A percentile compares a stretch with the other conserved stretches of the same genome.
Evolutionary conservation across 768 basidiomycete genomes (phyloP).

Genomic region (Lactifluus pinguis): DNA sequence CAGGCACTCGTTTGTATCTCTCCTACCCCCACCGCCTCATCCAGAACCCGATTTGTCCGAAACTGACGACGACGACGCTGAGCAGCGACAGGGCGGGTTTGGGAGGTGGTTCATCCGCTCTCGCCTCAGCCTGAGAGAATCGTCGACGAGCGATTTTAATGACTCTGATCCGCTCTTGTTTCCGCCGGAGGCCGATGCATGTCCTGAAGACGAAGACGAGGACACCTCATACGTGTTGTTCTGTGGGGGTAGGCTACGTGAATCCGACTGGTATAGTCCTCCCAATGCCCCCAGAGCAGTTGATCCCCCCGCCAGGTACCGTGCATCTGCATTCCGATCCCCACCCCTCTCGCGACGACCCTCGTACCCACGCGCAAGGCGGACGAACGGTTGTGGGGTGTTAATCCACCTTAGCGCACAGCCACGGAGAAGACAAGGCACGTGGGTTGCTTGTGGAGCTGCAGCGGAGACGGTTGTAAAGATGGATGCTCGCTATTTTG

Average conservation of each 20-base stretch:
- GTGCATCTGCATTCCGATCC: constrained; percentile 22
- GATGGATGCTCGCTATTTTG: constrained; percentile 52
- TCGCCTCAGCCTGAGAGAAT: constrained; percentile 7
- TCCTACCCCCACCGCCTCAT: not conserved
- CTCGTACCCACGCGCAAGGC: constrained; percentile 19
- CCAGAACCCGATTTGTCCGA: constrained; percentile 10
- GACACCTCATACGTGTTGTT: constrained; percentile 31
- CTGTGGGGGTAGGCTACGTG: constrained; percentile 28
- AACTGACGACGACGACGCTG: constrained; percentile 8
- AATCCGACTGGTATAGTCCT: constrained; percentile 14
- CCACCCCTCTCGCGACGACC: constrained; percentile 13
- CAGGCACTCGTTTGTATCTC: not conserved
- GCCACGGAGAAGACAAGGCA: constrained; percentile 40
- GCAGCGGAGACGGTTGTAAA: constrained; percentile 47
- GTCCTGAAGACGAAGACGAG: constrained; percentile 23
- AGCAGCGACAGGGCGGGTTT: constrained; percentile 6
- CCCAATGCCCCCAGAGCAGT: constrained; percentile 19
- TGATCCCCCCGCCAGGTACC: constrained; percentile 26
- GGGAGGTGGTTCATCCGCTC: constrained; percentile 11
- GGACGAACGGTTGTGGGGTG: constrained; percentile 54
- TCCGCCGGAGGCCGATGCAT: constrained; percentile 6
- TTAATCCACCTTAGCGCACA: constrained; percentile 48
- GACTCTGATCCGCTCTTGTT: constrained; percentile 14
- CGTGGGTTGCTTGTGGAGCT: constrained; percentile 49
- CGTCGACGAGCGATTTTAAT: constrained; percentile 1